These are phyloP conservation scores for Pterulicium gracile DNA, from an alignment of 1,284 basidiomycete genomes.

Conservation along the genomic window DNA sequence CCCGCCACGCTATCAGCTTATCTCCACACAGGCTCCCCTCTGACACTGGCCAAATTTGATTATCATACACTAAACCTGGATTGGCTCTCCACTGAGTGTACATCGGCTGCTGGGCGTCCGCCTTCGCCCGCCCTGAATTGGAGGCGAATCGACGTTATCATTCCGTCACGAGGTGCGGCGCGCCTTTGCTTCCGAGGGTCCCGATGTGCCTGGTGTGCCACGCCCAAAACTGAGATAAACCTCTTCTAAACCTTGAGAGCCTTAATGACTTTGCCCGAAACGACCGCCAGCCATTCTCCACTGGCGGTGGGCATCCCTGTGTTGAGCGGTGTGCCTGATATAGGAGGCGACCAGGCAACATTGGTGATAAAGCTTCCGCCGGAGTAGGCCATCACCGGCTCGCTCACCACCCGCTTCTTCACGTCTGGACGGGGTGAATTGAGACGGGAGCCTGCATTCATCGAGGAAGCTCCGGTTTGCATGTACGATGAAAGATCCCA, in stretches of 20 bases:
- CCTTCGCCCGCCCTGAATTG: no score
- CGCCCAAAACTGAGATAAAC: no score
- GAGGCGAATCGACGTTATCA: no score
- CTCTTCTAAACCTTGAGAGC: constrained; percentile 63
- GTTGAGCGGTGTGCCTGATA: constrained; percentile 62
- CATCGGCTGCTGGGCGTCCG: no score
- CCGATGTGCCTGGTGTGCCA: no score
- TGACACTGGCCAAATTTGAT: no score
- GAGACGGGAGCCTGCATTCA: constrained; percentile 51
- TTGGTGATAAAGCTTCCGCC: constrained; percentile 76
- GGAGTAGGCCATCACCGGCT: constrained; percentile 77
- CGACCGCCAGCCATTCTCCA: constrained; percentile 88
- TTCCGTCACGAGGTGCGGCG: no score
- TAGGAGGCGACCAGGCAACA: constrained; percentile 78
- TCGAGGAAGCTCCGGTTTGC: constrained; percentile 48
- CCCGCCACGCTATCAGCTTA: no score
- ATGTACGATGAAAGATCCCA: constrained; percentile 75
- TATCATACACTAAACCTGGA: no score
- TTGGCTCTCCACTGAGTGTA: no score
- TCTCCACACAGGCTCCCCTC: no score
- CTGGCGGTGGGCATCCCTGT: constrained; percentile 60
- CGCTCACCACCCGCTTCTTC: constrained; percentile 63
- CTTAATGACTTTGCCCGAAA: constrained; percentile 76
- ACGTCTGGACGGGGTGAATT: constrained; percentile 66
- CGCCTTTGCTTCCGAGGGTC: no score